Evolutionary conservation across 73 alveolate species (phyloP), one percentile per base, ranked within the genome.

Genomic region (Stentor coeruleus): DNA sequence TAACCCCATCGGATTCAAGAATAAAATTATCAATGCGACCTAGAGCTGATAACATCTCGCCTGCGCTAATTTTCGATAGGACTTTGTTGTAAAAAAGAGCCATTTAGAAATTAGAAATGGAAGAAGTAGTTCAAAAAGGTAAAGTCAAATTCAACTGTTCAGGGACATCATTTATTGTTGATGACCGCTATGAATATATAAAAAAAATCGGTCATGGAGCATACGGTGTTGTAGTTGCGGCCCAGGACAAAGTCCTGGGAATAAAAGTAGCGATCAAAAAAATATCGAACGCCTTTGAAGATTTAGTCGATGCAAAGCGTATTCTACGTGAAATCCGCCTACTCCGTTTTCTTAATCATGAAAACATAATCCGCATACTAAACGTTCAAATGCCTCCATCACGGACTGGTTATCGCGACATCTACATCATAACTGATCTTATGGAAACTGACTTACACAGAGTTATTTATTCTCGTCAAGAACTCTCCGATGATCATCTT

Each of bases 201-300:
- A 89, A 91, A 79, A 74, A 86, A 84, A 79, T 93, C 33, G 98
- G 98, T 28, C 87, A 86, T 37, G 98, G 98, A 31, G 98, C 98
- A 4, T 93, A 90, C 74, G 99, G 99, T 14, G 94, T 94, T 28
- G 98, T 94, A 59, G n/a, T n/a, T n/a, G n/a, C n/a, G n/a, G n/a
- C n/a, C n/a, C n/a, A n/a, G n/a, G n/a, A n/a, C n/a, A n/a, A n/a
- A n/a, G n/a, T n/a, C n/a, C n/a, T n/a, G n/a, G n/a, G n/a, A n/a
- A n/a, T n/a, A n/a, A n/a, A n/a, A n/a, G n/a, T n/a, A n/a, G n/a
- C n/a, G 26, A 74, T 28, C 26, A 28, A 28, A 30, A 28, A 85
- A 86, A 81, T 85, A 31, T 31, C 90, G 33, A 76, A 59, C 72
- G 95, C 95, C 20, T 93, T 93, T 76, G 93, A 90, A 82, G 98